A percentile compares a stretch with the other conserved stretches of the same genome.
Conservation (phyloP, 495 filamentous ascomycete species). For the Cetradonia linearis region DNA sequence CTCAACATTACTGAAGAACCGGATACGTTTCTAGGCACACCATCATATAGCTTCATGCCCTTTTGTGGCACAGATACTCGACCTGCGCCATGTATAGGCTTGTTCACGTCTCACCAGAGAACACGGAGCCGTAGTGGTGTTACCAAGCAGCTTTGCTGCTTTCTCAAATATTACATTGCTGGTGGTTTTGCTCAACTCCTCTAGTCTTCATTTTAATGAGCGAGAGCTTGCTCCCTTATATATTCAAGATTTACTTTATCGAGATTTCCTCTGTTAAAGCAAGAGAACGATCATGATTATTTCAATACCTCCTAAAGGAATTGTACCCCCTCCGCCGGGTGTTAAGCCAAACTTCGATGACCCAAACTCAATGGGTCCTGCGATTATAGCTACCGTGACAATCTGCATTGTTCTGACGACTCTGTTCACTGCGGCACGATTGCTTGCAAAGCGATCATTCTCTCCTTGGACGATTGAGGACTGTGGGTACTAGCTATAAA, state of each 20-base stretch:
- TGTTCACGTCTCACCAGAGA: too few species aligned
- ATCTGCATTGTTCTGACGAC: neutral
- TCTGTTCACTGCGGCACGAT: slow-evolving; percentile 2
- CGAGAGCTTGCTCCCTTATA: neutral
- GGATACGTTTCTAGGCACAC: neutral
- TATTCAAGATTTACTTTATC: neutral
- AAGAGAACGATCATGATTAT: neutral
- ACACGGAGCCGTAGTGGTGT: neutral
- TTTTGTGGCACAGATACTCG: neutral
- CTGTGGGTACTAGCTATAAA: neutral
- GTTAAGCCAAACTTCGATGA: neutral
- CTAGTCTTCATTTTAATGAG: neutral
- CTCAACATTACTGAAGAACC: neutral
- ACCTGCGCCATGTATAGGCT: too few species aligned
- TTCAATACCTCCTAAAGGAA: neutral
- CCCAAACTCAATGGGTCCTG: neutral
- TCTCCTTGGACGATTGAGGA: slow-evolving; percentile 6
- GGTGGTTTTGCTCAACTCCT: neutral
- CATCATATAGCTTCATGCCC: neutral
- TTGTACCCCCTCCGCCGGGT: neutral
- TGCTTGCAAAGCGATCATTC: slow-evolving; percentile 6
- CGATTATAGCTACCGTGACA: neutral
- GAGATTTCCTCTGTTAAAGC: too few species aligned
- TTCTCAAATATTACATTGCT: neutral
- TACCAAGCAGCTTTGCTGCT: neutral